phyloP scores from a whole-genome alignment of 441 rosid genomes.

The Populus hybrid region DNA sequence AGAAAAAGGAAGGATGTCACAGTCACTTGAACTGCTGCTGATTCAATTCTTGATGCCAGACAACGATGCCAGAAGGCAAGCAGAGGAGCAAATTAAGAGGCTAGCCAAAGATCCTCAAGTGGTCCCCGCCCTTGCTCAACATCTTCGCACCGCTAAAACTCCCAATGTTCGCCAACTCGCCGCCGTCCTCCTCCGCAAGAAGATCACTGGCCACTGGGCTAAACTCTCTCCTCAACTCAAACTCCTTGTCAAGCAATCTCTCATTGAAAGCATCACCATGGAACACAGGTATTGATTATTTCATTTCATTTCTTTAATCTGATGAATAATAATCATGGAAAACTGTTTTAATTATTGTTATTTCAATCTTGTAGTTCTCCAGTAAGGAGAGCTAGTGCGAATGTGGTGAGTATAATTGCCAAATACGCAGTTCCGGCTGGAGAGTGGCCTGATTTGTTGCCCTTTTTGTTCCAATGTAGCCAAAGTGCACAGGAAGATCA shows the following conservation, averaged over 20 bases:
- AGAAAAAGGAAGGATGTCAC: too few species aligned
- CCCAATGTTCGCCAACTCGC: constrained; percentile 28
- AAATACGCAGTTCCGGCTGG: constrained; percentile 96
- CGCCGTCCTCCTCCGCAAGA: too few species aligned
- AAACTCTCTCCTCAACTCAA: constrained; percentile 58
- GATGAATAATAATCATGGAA: too few species aligned
- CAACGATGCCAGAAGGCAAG: constrained; percentile 84
- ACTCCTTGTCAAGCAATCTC: constrained; percentile 80
- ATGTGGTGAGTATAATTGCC: constrained; percentile 91
- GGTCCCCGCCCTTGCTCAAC: constrained; percentile 92
- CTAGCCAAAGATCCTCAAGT: constrained; percentile 97
- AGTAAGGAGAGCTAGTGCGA: constrained; percentile 89
- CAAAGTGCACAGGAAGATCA: too few species aligned
- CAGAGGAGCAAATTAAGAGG: constrained; percentile 97
- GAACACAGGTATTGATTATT: constrained; percentile 69
- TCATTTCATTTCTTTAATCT: too few species aligned
- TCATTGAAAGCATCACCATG: constrained; percentile 91
- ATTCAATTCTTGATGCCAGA: constrained; percentile 89
- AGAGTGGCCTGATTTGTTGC: too few species aligned
- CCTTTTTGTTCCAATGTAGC: constrained; percentile 30
- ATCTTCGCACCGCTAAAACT: constrained; percentile 91
- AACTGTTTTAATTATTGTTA: too few species aligned
- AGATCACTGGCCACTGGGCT: too few species aligned
- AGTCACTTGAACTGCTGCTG: constrained; percentile 37
- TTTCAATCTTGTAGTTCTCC: too few species aligned